phyloP scores from a whole-genome alignment of 306 rosid species.

The Trichosanthes cucumerina region DNA sequence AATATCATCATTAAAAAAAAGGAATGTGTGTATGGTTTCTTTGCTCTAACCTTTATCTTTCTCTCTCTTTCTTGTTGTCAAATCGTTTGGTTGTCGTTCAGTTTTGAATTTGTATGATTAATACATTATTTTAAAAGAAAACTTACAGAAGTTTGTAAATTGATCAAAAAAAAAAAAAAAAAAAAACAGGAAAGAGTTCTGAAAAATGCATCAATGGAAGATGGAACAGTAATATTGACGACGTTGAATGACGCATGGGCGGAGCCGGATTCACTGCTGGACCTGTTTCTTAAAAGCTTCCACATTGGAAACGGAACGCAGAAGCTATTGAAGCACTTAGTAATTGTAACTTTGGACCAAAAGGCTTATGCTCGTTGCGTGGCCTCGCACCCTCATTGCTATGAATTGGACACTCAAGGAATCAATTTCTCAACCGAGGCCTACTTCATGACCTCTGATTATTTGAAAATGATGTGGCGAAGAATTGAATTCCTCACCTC shows the following conservation, averaged over 20 bases:
- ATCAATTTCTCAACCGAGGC: slow-evolving; percentile 53
- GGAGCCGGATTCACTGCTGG: slow-evolving; percentile 60
- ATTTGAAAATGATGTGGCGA: slow-evolving; percentile 86
- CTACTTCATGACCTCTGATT: slow-evolving; percentile 45
- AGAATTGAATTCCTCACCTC: slow-evolving; percentile 47
- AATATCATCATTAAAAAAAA: too few species aligned
- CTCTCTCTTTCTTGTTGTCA: too few species aligned
- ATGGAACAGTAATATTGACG: slow-evolving; percentile 57
- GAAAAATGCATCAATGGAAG: slow-evolving; percentile 41
- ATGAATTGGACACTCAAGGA: slow-evolving; percentile 33
- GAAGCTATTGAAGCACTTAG: slow-evolving; percentile 49
- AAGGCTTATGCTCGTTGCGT: slow-evolving; percentile 62
- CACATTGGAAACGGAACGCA: slow-evolving; percentile 42
- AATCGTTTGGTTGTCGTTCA: too few species aligned
- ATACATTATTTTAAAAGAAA: too few species aligned
- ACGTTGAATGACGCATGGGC: slow-evolving; percentile 90
- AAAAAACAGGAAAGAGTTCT: slow-evolving; percentile 23
- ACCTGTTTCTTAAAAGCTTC: slow-evolving; percentile 66
- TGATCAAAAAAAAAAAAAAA: neutral
- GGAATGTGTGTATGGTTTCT: too few species aligned
- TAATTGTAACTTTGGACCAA: slow-evolving; percentile 51
- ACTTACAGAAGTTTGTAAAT: too few species aligned
- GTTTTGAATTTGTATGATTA: too few species aligned
- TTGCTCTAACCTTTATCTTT: too few species aligned
- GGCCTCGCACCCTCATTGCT: slow-evolving; percentile 53